A percentile compares a stretch with the other conserved stretches of the same genome.
Conservation (phyloP, 192 early-diverging fungal genomes). For the Coemansia reversa region DNA sequence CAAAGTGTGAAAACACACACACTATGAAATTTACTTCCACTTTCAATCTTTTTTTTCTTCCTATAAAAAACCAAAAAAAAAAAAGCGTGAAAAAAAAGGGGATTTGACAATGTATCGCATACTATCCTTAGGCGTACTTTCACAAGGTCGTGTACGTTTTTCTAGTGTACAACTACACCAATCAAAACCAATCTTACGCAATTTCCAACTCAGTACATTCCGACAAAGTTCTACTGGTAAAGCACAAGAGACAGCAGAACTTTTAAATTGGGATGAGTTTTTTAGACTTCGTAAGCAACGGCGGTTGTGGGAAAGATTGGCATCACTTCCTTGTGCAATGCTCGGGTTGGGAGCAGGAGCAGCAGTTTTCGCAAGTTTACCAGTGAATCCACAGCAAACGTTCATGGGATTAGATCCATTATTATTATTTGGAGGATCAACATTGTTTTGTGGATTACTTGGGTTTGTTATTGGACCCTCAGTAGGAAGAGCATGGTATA, state of each 20-base stretch:
- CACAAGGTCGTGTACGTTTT: not conserved
- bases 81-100: not conserved
- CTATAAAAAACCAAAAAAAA: not conserved
- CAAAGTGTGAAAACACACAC: not conserved
- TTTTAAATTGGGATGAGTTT: constrained; percentile 65
- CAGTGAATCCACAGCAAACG: constrained; percentile 62
- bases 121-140: not conserved
- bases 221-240: no score
- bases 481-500: constrained; percentile 62
- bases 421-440: constrained; percentile 56
- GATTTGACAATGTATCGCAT: not conserved
- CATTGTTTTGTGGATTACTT: constrained; percentile 58
- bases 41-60: no score
- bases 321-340: constrained; percentile 58
- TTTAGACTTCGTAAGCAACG: constrained; percentile 64
- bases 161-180: no score
- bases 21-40: not conserved
- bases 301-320: constrained; percentile 62
- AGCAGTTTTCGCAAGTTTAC: constrained; percentile 58
- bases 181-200: not conserved
- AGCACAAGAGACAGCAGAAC: not conserved
- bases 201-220: not conserved
- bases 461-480: constrained; percentile 68
- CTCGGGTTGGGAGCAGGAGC: constrained; percentile 54
- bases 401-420: constrained; percentile 70